Conservation (phyloP, 2,329 filamentous ascomycete species). For the Amauroascus niger region DNA sequence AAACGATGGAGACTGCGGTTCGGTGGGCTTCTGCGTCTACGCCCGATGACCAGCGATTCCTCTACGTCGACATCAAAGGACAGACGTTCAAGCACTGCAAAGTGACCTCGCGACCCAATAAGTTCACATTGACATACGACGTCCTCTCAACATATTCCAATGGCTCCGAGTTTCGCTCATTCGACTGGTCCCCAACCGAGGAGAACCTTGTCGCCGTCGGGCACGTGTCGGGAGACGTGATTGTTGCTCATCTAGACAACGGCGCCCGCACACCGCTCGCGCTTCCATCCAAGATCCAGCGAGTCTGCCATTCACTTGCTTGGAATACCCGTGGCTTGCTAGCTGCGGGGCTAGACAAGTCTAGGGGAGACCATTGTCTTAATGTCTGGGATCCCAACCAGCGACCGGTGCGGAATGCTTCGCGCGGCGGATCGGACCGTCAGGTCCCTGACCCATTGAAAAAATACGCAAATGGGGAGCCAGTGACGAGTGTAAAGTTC, state of each 20-base stretch:
- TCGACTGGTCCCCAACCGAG: constrained; percentile 55
- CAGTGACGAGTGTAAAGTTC: constrained; percentile 56
- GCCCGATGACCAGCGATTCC: constrained; percentile 45
- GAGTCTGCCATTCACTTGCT: constrained; percentile 56
- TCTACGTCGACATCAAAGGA: constrained; percentile 52
- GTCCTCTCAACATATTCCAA: constrained; percentile 45
- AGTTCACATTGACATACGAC: constrained; percentile 41
- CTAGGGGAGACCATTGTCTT: constrained; percentile 54
- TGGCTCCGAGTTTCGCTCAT: constrained; percentile 53
- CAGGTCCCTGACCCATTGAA: constrained; percentile 43
- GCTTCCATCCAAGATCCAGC: constrained; percentile 52
- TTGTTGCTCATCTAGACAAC: constrained; percentile 47
- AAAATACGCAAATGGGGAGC: constrained; percentile 52
- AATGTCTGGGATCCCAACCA: constrained; percentile 55
- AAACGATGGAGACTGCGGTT: constrained; percentile 50
- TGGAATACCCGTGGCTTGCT: constrained; percentile 49
- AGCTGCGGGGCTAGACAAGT: constrained; percentile 53
- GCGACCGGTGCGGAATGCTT: constrained; percentile 27
- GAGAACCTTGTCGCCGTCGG: constrained; percentile 52
- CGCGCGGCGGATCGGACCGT: constrained; percentile 19
- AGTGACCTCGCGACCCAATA: constrained; percentile 34
- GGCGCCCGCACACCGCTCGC: constrained; percentile 39
- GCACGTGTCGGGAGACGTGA: constrained; percentile 52
- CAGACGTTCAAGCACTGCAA: constrained; percentile 51
- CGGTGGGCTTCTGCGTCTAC: constrained; percentile 54